Conservation (phyloP, 148 eudicot species). For the Vaccinium myrtillus region DNA sequence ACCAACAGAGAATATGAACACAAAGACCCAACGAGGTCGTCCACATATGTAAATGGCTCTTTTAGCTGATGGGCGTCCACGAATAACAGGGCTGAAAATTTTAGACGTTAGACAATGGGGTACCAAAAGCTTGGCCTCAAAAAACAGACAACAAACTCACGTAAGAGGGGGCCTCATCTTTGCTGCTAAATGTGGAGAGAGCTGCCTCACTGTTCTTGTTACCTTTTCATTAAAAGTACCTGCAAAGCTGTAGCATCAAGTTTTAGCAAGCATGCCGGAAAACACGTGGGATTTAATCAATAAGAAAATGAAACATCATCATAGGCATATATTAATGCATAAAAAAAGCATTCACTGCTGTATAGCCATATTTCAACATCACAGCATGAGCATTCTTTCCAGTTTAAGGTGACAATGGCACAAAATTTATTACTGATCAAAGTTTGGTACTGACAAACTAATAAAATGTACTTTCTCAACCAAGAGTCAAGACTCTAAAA, state of each 20-base stretch:
- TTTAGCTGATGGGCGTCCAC: constrained; percentile 97
- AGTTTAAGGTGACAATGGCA: not conserved
- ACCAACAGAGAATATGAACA: constrained; percentile 61
- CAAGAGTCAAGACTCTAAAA: not conserved
- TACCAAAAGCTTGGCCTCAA: constrained; percentile 4
- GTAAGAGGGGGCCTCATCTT: constrained; percentile 98
- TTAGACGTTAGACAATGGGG: constrained; percentile 19
- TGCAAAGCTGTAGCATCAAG: constrained; percentile 69
- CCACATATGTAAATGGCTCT: constrained; percentile 87
- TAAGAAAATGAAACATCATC: not conserved
- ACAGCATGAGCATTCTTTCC: not conserved
- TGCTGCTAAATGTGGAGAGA: constrained; percentile 96
- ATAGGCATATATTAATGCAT: not conserved
- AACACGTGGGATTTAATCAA: not conserved
- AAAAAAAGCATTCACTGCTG: not conserved
- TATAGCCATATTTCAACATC: not conserved
- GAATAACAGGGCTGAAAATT: constrained; percentile 81
- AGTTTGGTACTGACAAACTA: not conserved
- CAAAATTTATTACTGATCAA: not conserved
- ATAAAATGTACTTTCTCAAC: not conserved
- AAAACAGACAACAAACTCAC: constrained; percentile 44
- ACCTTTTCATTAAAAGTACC: constrained; percentile 86
- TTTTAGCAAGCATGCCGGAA: constrained; percentile 9
- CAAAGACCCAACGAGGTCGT: constrained; percentile 93
- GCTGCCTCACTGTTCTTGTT: constrained; percentile 81